Conservation (phyloP, 2,329 filamentous ascomycete genomes). For the Alternaria tenuissima region DNA sequence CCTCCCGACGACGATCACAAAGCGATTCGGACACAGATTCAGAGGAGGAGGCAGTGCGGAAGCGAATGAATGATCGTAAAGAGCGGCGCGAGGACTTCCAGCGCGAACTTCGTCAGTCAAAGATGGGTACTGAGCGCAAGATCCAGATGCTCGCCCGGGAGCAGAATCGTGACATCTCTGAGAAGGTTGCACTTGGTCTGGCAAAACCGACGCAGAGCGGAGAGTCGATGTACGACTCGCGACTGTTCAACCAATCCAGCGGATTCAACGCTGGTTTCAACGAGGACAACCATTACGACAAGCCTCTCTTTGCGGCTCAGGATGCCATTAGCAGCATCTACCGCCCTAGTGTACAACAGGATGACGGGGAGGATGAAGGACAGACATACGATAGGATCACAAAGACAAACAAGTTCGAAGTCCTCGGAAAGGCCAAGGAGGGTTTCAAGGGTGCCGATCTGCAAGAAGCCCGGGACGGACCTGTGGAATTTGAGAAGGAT, state of each 20-base stretch:
- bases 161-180: constrained; percentile 95
- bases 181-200: constrained; percentile 92
- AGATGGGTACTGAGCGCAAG: constrained; percentile 92
- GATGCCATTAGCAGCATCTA: constrained; percentile 96
- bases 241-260: constrained; percentile 91
- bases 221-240: constrained; percentile 96
- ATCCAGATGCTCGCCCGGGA: constrained; percentile 93
- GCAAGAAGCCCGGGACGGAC: constrained; percentile 85
- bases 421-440: constrained; percentile 79
- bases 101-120: constrained; percentile 87
- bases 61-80: constrained; percentile 77
- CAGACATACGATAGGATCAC: constrained; percentile 88
- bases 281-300: constrained; percentile 97
- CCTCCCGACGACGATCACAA: constrained; percentile 50
- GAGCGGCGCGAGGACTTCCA: constrained; percentile 85
- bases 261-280: constrained; percentile 94
- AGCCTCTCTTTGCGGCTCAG: constrained; percentile 94
- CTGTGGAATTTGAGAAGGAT: constrained; percentile 96
- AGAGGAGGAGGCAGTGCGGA: constrained; percentile 75
- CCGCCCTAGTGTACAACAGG: constrained; percentile 74
- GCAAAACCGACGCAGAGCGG: constrained; percentile 92
- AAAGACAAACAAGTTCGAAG: constrained; percentile 86
- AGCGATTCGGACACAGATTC: constrained; percentile 55
- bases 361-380: constrained; percentile 79
- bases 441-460: constrained; percentile 89